Evolutionary conservation across 2,329 filamentous ascomycete genomes (phyloP).

Genomic region (Cordyceps tenuipes): DNA sequence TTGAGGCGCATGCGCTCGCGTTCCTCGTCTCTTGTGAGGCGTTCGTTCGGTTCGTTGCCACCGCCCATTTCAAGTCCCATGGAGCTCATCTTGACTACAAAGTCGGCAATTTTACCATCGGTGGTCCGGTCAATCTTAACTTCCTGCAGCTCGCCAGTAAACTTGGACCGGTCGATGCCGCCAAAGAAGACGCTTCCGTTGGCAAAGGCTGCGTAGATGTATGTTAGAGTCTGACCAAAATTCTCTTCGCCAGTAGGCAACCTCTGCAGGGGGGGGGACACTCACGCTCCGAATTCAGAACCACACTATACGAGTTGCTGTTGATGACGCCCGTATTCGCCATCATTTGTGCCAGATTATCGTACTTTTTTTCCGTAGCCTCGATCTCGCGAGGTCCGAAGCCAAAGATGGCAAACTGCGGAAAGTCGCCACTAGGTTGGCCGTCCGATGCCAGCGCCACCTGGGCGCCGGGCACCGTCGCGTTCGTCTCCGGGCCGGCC

Average conservation of each 20-base stretch:
- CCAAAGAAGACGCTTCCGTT: conserved; percentile 8
- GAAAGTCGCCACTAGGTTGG: neutral
- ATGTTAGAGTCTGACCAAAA: neutral
- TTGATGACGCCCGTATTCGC: neutral
- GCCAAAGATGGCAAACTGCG: conserved; percentile 3
- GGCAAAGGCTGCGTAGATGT: neutral
- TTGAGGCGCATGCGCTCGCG: neutral
- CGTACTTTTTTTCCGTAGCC: neutral
- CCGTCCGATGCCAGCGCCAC: neutral
- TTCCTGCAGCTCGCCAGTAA: neutral
- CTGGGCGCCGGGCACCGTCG: neutral
- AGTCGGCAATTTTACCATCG: neutral
- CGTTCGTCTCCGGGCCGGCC: neutral
- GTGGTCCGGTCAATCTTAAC: neutral
- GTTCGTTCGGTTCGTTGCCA: neutral
- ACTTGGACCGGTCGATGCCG: conserved; percentile 5
- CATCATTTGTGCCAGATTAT: neutral
- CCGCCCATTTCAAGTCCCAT: neutral
- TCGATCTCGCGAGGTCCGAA: neutral
- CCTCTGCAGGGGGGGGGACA: neutral
- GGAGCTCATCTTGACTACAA: conserved; percentile 4
- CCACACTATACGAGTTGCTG: neutral
- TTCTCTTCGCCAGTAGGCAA: neutral
- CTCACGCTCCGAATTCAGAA: conserved; percentile 4
- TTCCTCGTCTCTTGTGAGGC: neutral